phyloP scores from a whole-genome alignment of 78 protist species.

The Cavenderia fasciculata region DNA sequence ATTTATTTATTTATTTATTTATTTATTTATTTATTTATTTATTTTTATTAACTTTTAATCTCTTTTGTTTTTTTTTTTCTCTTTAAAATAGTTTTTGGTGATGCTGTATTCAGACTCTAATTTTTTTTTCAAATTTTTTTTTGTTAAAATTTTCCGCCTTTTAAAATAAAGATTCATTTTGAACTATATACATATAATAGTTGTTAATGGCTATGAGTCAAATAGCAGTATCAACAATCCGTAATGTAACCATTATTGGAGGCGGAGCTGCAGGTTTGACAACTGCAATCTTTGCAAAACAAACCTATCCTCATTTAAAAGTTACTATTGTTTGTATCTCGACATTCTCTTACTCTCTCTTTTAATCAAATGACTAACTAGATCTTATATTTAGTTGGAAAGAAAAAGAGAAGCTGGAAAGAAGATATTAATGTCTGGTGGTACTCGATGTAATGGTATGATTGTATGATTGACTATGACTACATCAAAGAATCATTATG shows the following conservation, averaged over 20 bases:
- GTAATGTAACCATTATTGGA: constrained; percentile 7
- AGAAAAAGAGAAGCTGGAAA: constrained; percentile 23
- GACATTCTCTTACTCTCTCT: background rate
- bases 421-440: constrained; percentile 36
- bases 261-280: constrained; percentile 33
- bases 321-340: background rate
- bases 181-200: too few species aligned
- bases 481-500: background rate
- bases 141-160: too few species aligned
- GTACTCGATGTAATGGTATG: constrained; percentile 4
- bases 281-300: background rate
- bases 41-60: too few species aligned
- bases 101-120: too few species aligned
- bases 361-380: background rate
- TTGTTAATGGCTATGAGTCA: too few species aligned
- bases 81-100: too few species aligned
- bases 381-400: background rate
- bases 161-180: too few species aligned
- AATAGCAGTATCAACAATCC: too few species aligned
- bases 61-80: too few species aligned
- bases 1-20: too few species aligned
- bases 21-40: too few species aligned
- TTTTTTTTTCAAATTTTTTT: too few species aligned
- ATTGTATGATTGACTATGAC: background rate
- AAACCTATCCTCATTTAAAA: background rate